Evolutionary conservation across 2,329 filamentous ascomycete genomes (phyloP).

Genomic region (Scedosporium apiospermum): DNA sequence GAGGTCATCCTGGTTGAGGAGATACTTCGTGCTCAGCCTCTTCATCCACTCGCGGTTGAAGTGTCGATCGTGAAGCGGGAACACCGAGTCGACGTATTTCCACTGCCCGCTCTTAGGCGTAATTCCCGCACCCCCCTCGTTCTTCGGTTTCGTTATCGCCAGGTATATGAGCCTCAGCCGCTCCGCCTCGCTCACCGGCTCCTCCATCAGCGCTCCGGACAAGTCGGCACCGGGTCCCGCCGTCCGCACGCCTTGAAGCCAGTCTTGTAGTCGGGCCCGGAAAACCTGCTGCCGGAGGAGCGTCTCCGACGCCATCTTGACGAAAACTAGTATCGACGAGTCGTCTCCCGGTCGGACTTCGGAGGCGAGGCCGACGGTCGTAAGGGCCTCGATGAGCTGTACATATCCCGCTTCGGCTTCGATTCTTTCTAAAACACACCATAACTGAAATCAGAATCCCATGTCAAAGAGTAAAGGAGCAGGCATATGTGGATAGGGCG

Average conservation of each 20-base stretch:
- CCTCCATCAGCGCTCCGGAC: constrained; percentile 50
- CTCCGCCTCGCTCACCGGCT: constrained; percentile 82
- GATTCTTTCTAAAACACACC: constrained; percentile 43
- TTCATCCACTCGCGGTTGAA: constrained; percentile 72
- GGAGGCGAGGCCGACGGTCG: constrained; percentile 70
- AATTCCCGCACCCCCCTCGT: constrained; percentile 72
- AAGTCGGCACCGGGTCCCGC: constrained; percentile 68
- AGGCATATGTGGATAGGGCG: constrained; percentile 3
- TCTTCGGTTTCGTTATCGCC: constrained; percentile 63
- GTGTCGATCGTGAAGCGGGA: constrained; percentile 66
- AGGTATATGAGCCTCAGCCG: constrained; percentile 80
- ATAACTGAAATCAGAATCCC: not conserved
- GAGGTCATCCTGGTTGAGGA: constrained; percentile 57
- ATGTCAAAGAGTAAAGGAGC: not conserved
- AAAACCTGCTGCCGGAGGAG: constrained; percentile 75
- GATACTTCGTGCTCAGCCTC: constrained; percentile 62
- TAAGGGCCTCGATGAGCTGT: constrained; percentile 65
- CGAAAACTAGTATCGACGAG: constrained; percentile 70
- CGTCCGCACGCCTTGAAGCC: constrained; percentile 79
- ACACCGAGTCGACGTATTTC: constrained; percentile 64
- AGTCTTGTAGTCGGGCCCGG: constrained; percentile 81
- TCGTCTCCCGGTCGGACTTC: constrained; percentile 77
- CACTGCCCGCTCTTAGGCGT: constrained; percentile 60
- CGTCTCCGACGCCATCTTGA: constrained; percentile 66
- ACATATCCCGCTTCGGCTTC: constrained; percentile 69